phyloP scores from a whole-genome alignment of 2,329 filamentous ascomycete species.

The Aspergillus carbonarius region DNA sequence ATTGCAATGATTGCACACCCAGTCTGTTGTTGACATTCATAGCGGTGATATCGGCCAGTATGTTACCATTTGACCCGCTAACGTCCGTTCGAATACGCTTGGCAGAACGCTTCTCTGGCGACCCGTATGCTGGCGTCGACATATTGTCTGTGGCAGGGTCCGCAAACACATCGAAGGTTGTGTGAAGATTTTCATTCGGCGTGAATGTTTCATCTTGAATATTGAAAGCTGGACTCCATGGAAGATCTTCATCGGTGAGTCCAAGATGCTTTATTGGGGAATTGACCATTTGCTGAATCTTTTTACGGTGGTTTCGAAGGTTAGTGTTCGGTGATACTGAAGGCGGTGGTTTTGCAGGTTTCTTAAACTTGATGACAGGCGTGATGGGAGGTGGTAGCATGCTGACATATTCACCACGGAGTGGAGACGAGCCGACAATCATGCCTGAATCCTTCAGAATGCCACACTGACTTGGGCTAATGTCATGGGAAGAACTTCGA shows the following conservation, averaged over 20 bases:
- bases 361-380: conserved; percentile 78
- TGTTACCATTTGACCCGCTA: conserved; percentile 49
- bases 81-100: conserved; percentile 54
- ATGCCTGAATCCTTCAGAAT: conserved; percentile 34
- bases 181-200: conserved; percentile 44
- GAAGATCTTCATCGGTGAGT: conserved; percentile 41
- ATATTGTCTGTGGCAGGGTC: conserved; percentile 40
- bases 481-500: conserved; percentile 83
- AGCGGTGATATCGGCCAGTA: conserved; percentile 49
- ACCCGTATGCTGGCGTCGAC: conserved; percentile 46
- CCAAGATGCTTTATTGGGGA: conserved; percentile 62
- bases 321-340: conserved; percentile 94
- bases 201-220: conserved; percentile 47
- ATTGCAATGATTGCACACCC: conserved; percentile 35
- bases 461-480: conserved; percentile 66
- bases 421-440: conserved; percentile 64
- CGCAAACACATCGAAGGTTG: conserved; percentile 58
- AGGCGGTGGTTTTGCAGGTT: conserved; percentile 61
- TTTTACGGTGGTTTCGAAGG: conserved; percentile 80
- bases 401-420: conserved; percentile 57
- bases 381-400: conserved; percentile 76
- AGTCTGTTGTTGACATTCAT: conserved; percentile 37
- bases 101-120: conserved; percentile 55
- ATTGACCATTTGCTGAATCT: conserved; percentile 76
- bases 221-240: conserved; percentile 53